A percentile compares a stretch with the other conserved stretches of the same genome.
Evolutionary conservation across 805 yeast species (phyloP).

Genomic region (Yarrowia sp.): DNA sequence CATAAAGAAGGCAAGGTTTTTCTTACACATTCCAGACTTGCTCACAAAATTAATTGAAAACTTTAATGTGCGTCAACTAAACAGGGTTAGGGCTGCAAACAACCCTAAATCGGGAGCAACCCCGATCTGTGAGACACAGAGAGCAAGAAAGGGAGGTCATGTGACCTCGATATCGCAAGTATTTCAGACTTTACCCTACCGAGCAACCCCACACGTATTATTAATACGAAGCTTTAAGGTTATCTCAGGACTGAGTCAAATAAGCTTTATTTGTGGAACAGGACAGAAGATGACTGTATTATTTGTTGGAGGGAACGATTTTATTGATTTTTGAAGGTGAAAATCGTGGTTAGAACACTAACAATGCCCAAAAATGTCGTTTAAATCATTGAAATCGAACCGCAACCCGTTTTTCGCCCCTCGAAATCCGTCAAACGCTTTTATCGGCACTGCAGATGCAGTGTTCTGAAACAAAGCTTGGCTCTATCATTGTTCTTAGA

Average conservation of each 20-base stretch:
- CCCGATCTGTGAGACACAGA: background rate
- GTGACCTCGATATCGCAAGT: background rate
- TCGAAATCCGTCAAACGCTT: background rate
- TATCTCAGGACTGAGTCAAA: constrained; percentile 8
- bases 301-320: too few relatives aligned
- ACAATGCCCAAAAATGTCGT: too few relatives aligned
- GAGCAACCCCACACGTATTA: constrained; percentile 10
- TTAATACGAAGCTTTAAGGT: constrained; percentile 10
- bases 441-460: background rate
- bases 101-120: background rate
- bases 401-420: background rate
- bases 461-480: constrained; percentile 1
- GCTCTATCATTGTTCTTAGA: background rate
- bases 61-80: too few relatives aligned
- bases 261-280: background rate
- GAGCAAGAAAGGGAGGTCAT: background rate
- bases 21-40: too few relatives aligned
- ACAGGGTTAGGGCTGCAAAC: background rate
- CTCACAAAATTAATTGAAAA: too few relatives aligned
- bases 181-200: background rate
- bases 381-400: too few relatives aligned
- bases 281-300: too few relatives aligned
- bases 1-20: too few relatives aligned
- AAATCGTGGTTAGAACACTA: too few relatives aligned
- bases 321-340: too few relatives aligned